Percentiles rank a stretch among this genome's conserved stretches.
Evolutionary conservation across 2,329 filamentous ascomycete species (phyloP).

Genomic region (Cryphonectria nitschkei): DNA sequence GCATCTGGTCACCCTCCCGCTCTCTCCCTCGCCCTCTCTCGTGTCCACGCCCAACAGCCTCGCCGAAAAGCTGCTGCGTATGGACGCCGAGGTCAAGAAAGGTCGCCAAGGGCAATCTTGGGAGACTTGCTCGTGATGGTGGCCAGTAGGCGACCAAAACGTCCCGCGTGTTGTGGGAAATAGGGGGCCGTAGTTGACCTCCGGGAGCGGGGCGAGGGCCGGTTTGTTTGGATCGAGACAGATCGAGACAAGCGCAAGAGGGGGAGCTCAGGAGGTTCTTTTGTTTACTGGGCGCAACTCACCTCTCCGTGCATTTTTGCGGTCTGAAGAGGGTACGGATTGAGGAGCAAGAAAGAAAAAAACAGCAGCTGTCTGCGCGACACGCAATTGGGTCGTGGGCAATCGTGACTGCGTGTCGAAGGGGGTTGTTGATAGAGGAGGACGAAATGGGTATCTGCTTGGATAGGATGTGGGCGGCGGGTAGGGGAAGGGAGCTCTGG

Average conservation of each 20-base stretch:
- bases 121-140: constrained; percentile 3
- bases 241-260: constrained; percentile 16
- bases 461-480: neutral
- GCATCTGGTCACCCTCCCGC: neutral
- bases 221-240: constrained; percentile 17
- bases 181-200: constrained; percentile 18
- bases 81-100: neutral
- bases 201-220: constrained; percentile 3
- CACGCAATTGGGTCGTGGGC: constrained; percentile 16
- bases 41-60: neutral
- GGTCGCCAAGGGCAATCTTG: no score
- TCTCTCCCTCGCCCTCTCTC: neutral
- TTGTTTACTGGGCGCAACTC: constrained; percentile 20
- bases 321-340: constrained; percentile 6
- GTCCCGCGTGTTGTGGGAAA: constrained; percentile 18
- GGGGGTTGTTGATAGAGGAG: constrained; percentile 2
- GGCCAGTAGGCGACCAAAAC: constrained; percentile 11
- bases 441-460: neutral
- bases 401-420: constrained; percentile 7
- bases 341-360: neutral
- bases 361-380: constrained; percentile 21
- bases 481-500: constrained; percentile 3
- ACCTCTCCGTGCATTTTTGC: constrained; percentile 30
- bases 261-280: neutral
- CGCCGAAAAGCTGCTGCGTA: neutral